phyloP scores from a whole-genome alignment of 495 filamentous ascomycete genomes.

The Daldinia vernicosa region DNA sequence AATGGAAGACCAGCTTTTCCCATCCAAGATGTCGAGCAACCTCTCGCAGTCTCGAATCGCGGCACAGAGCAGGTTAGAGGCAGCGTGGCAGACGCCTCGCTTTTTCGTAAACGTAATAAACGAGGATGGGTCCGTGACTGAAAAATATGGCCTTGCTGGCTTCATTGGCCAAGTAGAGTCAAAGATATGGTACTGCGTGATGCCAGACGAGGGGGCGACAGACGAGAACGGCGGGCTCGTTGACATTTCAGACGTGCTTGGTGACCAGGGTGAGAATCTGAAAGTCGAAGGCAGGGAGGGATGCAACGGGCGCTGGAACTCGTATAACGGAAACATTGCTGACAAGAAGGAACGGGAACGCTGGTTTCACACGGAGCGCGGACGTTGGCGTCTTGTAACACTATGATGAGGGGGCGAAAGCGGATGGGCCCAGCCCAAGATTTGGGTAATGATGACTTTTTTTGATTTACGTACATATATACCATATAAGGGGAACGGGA shows the following conservation, averaged over 20 bases:
- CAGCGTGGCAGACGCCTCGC: constrained; percentile 59
- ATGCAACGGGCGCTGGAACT: constrained; percentile 68
- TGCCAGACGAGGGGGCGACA: constrained; percentile 64
- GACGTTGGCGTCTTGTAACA: constrained; percentile 52
- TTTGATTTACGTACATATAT: constrained; percentile 23
- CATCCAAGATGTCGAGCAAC: constrained; percentile 52
- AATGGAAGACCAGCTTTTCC: constrained; percentile 44
- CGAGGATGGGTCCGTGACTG: constrained; percentile 55
- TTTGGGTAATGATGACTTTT: constrained; percentile 6
- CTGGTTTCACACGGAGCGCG: constrained; percentile 62
- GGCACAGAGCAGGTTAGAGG: constrained; percentile 66
- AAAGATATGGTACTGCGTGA: constrained; percentile 66
- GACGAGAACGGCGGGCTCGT: constrained; percentile 65
- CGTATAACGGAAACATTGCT: constrained; percentile 42
- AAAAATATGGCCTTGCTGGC: constrained; percentile 60
- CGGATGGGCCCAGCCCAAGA: not conserved
- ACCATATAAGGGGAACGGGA: constrained; percentile 14
- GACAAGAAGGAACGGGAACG: constrained; percentile 59
- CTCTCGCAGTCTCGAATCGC: constrained; percentile 61
- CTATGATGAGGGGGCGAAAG: constrained; percentile 38
- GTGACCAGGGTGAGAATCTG: constrained; percentile 55
- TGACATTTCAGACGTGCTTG: constrained; percentile 60
- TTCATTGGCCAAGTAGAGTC: constrained; percentile 67
- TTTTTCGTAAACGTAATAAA: constrained; percentile 64
- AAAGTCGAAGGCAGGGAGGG: constrained; percentile 50